Evolutionary conservation across 2,329 filamentous ascomycete genomes (phyloP), one percentile per base, ranked within the genome.

Genomic region (Alternaria infectoria): DNA sequence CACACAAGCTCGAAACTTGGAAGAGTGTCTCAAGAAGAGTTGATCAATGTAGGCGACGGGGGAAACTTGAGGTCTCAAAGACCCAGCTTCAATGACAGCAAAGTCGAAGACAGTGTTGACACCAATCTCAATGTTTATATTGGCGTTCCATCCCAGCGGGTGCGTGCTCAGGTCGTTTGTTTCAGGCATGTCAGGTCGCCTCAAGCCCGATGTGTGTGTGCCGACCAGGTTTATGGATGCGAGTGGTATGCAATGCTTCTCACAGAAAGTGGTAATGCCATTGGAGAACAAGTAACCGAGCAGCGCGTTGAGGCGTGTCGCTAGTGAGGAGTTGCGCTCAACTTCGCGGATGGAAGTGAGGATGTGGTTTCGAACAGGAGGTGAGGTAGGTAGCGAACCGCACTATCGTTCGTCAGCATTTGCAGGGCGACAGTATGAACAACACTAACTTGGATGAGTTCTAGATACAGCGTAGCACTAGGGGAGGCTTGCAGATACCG

Each of bases 91-190:
- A n/a, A 81, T 81, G 54, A 88, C 79, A 6, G 86, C 80, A 70
- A 89, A 88, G 67, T 88, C 86, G 5, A 86, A 88, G 45, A 88
- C 85, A 2, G 86, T 84, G 3, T 86, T 89, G 69, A 88, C 83
- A 9, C 86, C 86, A 0, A 86, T 89, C 19, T 84, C 81, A 0
- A 83, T 78, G 17, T 86, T 85, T 9, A 89, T 80, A 68, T 88
- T 81, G 3, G 82, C 80, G 17, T 86, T 87, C 71, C 89, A 88
- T 15, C 84, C 88, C 75, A 15, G 85, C 83, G 83, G 84, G 44
- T 80, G 81, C 28, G 79, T 82, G 57, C 85, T 54, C 50, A 56
- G 9, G 43, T 57, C 15, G 12, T 59, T 17, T 43, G 80, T 9
- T 81, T 61, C 56, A 15, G 52, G 30, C 36, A 40, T 15, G n/a